phyloP scores from a whole-genome alignment of 139 green algal genomes.

The Volvox reticuliferus region DNA sequence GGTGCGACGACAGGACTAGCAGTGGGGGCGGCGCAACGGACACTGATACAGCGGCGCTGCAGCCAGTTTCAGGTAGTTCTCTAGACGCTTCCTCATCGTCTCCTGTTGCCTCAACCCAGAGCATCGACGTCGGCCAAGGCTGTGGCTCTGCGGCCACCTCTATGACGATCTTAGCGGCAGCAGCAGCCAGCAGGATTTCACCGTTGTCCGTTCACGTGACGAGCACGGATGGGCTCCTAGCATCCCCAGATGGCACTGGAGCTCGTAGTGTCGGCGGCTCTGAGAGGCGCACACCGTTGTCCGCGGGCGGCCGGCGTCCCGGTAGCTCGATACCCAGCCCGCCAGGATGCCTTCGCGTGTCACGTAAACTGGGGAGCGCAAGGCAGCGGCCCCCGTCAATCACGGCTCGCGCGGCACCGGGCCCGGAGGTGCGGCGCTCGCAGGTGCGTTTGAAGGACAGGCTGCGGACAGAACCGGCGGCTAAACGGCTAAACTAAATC shows the following conservation, averaged over 20 bases:
- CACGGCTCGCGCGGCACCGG: not conserved
- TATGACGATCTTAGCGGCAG: not conserved
- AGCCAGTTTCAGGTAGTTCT: not conserved
- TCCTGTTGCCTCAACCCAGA: not conserved
- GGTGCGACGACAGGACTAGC: not conserved
- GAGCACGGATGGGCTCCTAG: too few species aligned
- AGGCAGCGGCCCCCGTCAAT: not conserved
- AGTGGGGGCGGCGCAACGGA: not conserved
- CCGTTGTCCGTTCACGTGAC: too few species aligned
- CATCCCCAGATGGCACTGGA: not conserved
- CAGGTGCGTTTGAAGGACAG: slow-evolving; percentile 5
- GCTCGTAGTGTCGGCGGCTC: not conserved
- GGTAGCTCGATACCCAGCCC: not conserved
- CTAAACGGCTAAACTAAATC: too few species aligned
- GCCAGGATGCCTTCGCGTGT: not conserved
- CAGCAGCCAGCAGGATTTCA: not conserved
- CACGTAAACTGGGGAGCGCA: not conserved
- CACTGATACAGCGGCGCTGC: not conserved
- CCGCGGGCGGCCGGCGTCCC: too few species aligned
- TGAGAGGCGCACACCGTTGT: not conserved
- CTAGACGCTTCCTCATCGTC: not conserved
- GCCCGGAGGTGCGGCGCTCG: not conserved
- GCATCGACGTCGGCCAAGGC: not conserved
- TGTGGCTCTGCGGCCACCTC: not conserved
- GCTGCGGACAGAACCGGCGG: too few species aligned